Evolutionary conservation across 2,329 filamentous ascomycete species (phyloP).

Genomic region (Stagonosporopsis cucurbitacearum): DNA sequence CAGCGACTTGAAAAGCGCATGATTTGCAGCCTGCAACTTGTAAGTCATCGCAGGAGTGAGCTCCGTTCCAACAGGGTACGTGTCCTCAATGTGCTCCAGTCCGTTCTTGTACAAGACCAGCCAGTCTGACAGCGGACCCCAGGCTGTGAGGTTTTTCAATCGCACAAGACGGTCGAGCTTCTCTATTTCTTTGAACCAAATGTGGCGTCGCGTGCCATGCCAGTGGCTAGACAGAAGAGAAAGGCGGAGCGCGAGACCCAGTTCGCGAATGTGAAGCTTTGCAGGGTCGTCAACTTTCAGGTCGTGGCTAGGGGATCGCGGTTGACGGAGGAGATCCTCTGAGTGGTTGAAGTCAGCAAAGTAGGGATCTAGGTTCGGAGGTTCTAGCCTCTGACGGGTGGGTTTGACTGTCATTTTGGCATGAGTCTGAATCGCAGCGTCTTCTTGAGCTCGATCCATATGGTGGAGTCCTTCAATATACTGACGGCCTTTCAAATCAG

Average conservation of each 20-base stretch:
- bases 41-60: not conserved
- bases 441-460: not conserved
- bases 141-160: not conserved
- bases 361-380: not conserved
- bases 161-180: not conserved
- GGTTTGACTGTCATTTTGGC: not conserved
- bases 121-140: slow-evolving; percentile 1
- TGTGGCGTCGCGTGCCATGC: not conserved
- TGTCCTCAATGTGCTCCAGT: not conserved
- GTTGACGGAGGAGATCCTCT: slow-evolving; percentile 1
- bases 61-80: not conserved
- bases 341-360: not conserved
- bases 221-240: not conserved
- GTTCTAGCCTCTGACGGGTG: not conserved
- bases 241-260: not conserved
- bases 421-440: not conserved
- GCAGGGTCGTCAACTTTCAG: not conserved
- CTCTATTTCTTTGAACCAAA: not conserved
- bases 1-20: not conserved
- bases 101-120: not conserved
- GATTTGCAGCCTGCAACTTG: not conserved
- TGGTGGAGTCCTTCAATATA: not conserved
- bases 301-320: not conserved
- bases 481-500: too few relatives aligned
- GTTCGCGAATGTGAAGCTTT: not conserved